Conservation (phyloP, 139 green algal genomes). For the Chlorella sp. region DNA sequence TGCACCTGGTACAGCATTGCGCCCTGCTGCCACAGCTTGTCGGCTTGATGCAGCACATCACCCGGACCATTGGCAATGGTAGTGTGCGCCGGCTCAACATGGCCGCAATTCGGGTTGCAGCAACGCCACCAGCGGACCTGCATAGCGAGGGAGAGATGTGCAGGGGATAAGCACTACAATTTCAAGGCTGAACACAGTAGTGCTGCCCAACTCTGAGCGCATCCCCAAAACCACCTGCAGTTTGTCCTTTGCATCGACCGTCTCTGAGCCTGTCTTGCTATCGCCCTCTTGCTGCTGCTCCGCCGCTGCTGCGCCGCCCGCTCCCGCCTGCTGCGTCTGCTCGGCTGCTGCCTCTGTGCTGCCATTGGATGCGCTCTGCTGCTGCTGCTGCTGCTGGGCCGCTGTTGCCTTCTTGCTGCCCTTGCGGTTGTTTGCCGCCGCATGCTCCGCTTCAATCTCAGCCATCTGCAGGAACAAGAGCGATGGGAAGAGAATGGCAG, state of each 20-base stretch:
- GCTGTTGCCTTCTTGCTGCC: slow-evolving; percentile 10
- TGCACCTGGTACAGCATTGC: background rate
- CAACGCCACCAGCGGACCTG: slow-evolving; percentile 35
- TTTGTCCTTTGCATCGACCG: background rate
- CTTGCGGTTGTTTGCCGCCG: background rate
- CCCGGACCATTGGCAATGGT: slow-evolving; percentile 1
- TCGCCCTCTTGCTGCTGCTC: slow-evolving; percentile 16
- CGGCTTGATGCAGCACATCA: slow-evolving; percentile 18
- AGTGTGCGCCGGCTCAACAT: slow-evolving; percentile 24
- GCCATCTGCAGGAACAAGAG: background rate
- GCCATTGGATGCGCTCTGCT: no score
- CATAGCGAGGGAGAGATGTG: no score
- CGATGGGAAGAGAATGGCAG: background rate
- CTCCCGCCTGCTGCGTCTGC: background rate
- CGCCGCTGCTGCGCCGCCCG: background rate
- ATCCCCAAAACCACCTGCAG: background rate
- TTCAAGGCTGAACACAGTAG: no score
- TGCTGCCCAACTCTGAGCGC: no score
- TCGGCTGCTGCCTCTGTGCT: background rate
- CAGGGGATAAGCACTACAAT: no score
- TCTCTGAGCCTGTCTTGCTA: slow-evolving; percentile 1
- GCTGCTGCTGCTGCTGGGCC: background rate
- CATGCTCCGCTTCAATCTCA: slow-evolving; percentile 3
- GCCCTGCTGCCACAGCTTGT: slow-evolving; percentile 14
- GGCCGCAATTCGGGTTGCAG: slow-evolving; percentile 20